phyloP scores from a whole-genome alignment of 2,329 filamentous ascomycete genomes.

The Fusarium sp. region DNA sequence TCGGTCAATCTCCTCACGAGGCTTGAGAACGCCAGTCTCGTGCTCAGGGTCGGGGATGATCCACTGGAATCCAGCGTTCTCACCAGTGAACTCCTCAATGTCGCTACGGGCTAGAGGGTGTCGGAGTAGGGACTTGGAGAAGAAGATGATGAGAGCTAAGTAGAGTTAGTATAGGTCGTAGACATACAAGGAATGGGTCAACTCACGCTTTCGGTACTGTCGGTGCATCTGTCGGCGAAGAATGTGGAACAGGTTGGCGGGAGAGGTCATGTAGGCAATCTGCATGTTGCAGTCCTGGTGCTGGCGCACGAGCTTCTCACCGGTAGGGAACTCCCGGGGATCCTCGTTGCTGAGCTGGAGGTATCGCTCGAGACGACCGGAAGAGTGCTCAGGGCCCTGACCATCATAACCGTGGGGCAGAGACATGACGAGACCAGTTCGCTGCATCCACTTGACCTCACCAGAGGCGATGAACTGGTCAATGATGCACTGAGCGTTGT shows the following conservation, averaged over 20 bases:
- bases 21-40: slow-evolving; percentile 77
- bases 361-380: slow-evolving; percentile 96
- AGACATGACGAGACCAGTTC: slow-evolving; percentile 95
- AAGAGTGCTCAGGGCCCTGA: slow-evolving; percentile 98
- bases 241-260: slow-evolving; percentile 95
- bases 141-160: slow-evolving; percentile 89
- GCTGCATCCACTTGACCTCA: slow-evolving; percentile 98
- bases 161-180: slow-evolving; percentile 29
- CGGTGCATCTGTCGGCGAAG: slow-evolving; percentile 98
- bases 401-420: slow-evolving; percentile 98
- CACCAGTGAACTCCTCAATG: slow-evolving; percentile 90
- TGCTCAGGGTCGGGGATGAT: slow-evolving; percentile 94
- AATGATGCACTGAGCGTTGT: slow-evolving; percentile 98
- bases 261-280: slow-evolving; percentile 96
- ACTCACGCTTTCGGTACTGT: slow-evolving; percentile 98
- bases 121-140: slow-evolving; percentile 95
- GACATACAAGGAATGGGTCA: background rate
- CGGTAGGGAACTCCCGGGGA: slow-evolving; percentile 88
- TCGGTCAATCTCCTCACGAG: slow-evolving; percentile 89
- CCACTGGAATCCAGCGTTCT: slow-evolving; percentile 91
- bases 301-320: slow-evolving; percentile 92
- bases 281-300: slow-evolving; percentile 99
- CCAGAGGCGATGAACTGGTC: slow-evolving; percentile 99
- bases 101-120: slow-evolving; percentile 91
- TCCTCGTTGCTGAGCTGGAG: slow-evolving; percentile 98